These are phyloP conservation scores for Aspergillus sp. DNA, from an alignment of 2,329 filamentous ascomycete genomes.

Conservation along the genomic window DNA sequence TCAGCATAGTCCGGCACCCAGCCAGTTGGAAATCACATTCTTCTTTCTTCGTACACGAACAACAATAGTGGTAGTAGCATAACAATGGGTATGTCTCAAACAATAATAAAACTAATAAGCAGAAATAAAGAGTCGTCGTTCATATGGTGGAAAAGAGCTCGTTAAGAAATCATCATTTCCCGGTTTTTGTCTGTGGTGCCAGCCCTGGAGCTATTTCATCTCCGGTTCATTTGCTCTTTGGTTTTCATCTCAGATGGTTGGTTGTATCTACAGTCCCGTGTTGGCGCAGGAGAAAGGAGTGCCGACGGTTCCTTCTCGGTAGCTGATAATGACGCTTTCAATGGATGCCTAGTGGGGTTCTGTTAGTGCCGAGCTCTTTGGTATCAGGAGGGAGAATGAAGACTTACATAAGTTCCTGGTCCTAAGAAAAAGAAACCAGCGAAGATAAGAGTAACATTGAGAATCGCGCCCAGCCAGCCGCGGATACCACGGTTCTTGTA, in stretches of 20 bases:
- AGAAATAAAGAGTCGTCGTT: background rate
- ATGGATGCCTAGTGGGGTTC: slow-evolving; percentile 40
- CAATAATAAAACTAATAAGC: background rate
- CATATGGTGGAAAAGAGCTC: background rate
- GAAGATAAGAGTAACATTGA: slow-evolving; percentile 73
- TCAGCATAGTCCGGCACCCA: background rate
- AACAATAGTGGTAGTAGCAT: background rate
- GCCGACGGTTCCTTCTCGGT: slow-evolving; percentile 63
- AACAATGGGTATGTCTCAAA: background rate
- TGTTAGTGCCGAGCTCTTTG: slow-evolving; percentile 42
- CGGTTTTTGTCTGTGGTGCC: background rate
- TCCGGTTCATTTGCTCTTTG: too few species aligned
- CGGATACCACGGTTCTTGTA: slow-evolving; percentile 44
- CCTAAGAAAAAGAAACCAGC: slow-evolving; percentile 80
- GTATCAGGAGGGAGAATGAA: background rate
- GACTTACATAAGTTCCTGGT: slow-evolving; percentile 72
- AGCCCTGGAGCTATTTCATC: too few species aligned
- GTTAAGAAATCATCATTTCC: background rate
- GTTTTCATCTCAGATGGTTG: background rate
- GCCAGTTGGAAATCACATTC: background rate
- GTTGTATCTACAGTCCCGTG: slow-evolving; percentile 36
- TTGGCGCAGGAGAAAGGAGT: slow-evolving; percentile 72
- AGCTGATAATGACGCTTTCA: slow-evolving; percentile 63
- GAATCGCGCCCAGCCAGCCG: slow-evolving; percentile 45
- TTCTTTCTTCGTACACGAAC: background rate